Evolutionary conservation across 495 filamentous ascomycete species (phyloP).

Genomic region (Penicillium lagena): DNA sequence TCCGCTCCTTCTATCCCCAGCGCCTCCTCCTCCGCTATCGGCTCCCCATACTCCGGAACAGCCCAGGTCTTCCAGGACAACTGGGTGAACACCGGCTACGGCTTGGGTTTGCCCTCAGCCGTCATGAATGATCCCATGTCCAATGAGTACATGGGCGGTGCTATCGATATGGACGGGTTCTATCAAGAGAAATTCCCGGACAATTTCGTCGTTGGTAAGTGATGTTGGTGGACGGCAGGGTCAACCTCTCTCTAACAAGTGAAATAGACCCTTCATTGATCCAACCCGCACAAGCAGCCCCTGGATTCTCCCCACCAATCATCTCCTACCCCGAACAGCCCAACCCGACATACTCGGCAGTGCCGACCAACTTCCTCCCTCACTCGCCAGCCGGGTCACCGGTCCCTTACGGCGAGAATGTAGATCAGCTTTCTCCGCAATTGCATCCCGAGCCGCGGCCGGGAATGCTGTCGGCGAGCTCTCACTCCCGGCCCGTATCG

Average conservation of each 20-base stretch:
- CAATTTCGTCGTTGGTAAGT: constrained; percentile 76
- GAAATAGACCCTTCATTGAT: constrained; percentile 54
- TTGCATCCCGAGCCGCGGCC: constrained; percentile 19
- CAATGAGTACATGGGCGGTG: constrained; percentile 35
- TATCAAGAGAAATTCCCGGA: constrained; percentile 53
- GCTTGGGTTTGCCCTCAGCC: constrained; percentile 62
- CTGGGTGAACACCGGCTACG: constrained; percentile 55
- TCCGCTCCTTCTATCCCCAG: constrained; percentile 65
- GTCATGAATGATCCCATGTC: constrained; percentile 55
- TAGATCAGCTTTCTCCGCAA: constrained; percentile 23
- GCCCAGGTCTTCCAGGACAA: constrained; percentile 52
- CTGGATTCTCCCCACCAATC: constrained; percentile 21
- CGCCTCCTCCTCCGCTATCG: constrained; percentile 72
- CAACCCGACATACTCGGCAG: constrained; percentile 14
- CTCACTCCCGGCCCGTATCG: constrained; percentile 30
- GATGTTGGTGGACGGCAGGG: background rate
- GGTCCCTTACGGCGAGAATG: constrained; percentile 19
- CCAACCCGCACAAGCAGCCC: constrained; percentile 32
- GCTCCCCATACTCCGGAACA: constrained; percentile 68
- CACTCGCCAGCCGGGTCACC: constrained; percentile 31
- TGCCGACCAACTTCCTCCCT: constrained; percentile 21
- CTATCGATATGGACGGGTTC: constrained; percentile 28
- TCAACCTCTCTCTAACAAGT: background rate
- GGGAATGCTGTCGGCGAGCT: constrained; percentile 22
- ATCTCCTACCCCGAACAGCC: constrained; percentile 30